These are phyloP conservation scores for Pleurotus tuber-regium DNA, from an alignment of 768 basidiomycete species.

Conservation along the genomic window DNA sequence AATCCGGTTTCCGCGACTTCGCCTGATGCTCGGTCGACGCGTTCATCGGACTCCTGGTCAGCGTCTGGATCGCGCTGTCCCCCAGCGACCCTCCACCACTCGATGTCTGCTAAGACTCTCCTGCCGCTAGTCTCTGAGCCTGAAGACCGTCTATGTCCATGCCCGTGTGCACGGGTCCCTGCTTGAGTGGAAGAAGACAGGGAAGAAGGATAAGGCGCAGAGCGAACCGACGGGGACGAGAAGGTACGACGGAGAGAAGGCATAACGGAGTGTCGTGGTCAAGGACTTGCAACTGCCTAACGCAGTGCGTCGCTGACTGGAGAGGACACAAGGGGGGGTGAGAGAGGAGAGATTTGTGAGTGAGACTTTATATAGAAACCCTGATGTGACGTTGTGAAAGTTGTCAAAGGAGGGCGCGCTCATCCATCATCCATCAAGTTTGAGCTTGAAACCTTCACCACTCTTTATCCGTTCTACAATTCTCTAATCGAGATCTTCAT, in stretches of 20 bases:
- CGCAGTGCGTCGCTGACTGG: conserved; percentile 39
- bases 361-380: conserved; percentile 7
- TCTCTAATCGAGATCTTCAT: too few relatives aligned
- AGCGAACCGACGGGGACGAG: conserved; percentile 68
- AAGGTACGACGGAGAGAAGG: conserved; percentile 80
- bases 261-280: conserved; percentile 31
- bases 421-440: neutral
- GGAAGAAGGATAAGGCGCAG: conserved; percentile 59
- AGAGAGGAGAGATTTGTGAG: conserved; percentile 17
- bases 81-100: conserved; percentile 82
- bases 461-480: too few relatives aligned
- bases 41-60: conserved; percentile 42
- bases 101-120: conserved; percentile 81
- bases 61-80: conserved; percentile 55
- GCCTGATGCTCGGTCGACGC: conserved; percentile 32
- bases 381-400: conserved; percentile 11
- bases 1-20: conserved; percentile 17
- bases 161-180: conserved; percentile 28
- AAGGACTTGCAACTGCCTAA: conserved; percentile 44
- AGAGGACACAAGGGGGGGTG: conserved; percentile 32
- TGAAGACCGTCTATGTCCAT: conserved; percentile 60
- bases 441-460: neutral
- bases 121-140: conserved; percentile 63
- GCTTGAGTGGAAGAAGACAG: conserved; percentile 31
- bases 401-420: neutral